These are phyloP conservation scores for Graphium sp. DNA, from an alignment of 2,329 filamentous ascomycete genomes.

Conservation along the genomic window DNA sequence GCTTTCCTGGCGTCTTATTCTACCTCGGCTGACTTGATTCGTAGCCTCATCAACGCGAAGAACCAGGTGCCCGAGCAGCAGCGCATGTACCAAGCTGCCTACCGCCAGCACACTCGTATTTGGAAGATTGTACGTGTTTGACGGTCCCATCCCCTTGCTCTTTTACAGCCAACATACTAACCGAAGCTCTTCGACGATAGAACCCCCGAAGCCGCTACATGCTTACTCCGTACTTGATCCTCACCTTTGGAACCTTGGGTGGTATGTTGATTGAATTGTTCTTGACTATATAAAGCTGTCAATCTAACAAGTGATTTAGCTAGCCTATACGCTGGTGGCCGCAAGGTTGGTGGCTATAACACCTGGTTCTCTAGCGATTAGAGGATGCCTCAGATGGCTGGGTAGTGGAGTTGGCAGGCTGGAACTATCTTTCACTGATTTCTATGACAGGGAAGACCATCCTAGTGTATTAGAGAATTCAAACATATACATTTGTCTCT, in stretches of 20 bases:
- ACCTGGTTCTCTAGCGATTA: conserved; percentile 47
- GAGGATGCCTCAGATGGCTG: too few species aligned
- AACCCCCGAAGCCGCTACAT: conserved; percentile 46
- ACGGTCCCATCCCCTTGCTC: conserved; percentile 10
- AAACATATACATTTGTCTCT: too few species aligned
- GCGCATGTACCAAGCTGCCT: conserved; percentile 57
- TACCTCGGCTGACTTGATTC: conserved; percentile 2
- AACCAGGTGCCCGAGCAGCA: conserved; percentile 67
- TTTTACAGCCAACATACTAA: conserved; percentile 1
- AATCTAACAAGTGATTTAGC: conserved; percentile 7
- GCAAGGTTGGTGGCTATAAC: conserved; percentile 63
- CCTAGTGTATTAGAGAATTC: too few species aligned
- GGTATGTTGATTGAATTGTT: conserved; percentile 27
- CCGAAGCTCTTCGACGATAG: conserved; percentile 23
- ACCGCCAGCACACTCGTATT: conserved; percentile 49
- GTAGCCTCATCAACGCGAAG: conserved; percentile 48
- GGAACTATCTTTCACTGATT: too few species aligned
- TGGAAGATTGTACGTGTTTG: conserved; percentile 74
- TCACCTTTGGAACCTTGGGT: conserved; percentile 44
- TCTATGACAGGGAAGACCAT: too few species aligned
- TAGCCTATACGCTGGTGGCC: conserved; percentile 54
- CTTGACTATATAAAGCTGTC: background rate
- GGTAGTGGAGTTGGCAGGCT: too few species aligned
- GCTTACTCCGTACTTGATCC: conserved; percentile 50
- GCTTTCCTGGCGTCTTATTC: background rate